A percentile compares a stretch with the other conserved stretches of the same genome.
Conservation (phyloP, 2,329 filamentous ascomycete genomes). For the Trichophyton benhamiae region DNA sequence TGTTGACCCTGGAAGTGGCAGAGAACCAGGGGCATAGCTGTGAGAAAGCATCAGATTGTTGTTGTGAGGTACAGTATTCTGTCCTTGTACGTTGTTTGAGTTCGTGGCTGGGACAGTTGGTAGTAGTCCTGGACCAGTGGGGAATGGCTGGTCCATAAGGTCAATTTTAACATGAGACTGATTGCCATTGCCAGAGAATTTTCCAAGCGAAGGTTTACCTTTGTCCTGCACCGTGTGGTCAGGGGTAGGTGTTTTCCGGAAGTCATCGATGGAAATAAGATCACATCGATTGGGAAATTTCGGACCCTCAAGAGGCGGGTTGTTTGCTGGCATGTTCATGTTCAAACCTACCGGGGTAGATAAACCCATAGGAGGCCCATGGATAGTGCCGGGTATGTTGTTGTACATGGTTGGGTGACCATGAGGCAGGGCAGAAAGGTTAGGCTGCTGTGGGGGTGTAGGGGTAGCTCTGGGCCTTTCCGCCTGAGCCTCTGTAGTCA, state of each 20-base stretch:
- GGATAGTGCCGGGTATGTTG: neutral
- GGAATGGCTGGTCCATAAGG: neutral
- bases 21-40: neutral
- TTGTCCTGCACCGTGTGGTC: neutral
- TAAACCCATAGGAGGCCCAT: neutral
- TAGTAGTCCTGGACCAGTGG: neutral
- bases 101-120: neutral
- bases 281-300: neutral
- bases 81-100: no score
- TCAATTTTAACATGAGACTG: neutral
- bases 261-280: constrained; percentile 1
- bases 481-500: neutral
- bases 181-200: neutral
- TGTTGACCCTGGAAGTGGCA: neutral
- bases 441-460: neutral
- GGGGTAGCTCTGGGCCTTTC: neutral
- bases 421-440: neutral
- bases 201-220: neutral
- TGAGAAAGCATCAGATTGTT: neutral
- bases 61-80: neutral
- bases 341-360: neutral
- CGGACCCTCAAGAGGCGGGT: neutral
- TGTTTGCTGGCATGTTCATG: neutral
- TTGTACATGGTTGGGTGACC: neutral
- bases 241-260: constrained; percentile 1